A percentile compares a stretch with the other conserved stretches of the same genome.
These are phyloP conservation scores for Carex arenaria DNA, from an alignment of 202 grass and related monocot species.

Conservation along the genomic window DNA sequence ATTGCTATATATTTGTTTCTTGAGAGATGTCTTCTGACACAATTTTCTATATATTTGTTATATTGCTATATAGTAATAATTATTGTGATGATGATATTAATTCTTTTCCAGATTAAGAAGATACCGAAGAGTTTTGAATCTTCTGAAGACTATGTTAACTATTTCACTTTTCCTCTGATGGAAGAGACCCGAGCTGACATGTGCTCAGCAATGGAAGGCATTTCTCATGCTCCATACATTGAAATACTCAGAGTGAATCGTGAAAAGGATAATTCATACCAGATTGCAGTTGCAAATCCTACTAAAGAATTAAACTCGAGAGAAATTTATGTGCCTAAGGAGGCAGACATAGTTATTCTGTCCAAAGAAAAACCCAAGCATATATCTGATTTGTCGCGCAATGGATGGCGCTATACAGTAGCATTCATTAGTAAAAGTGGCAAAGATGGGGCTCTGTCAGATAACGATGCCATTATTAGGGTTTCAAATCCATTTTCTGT, in stretches of 20 bases:
- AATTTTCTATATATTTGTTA: no score
- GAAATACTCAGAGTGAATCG: background rate
- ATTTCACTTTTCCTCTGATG: slow-evolving; percentile 38
- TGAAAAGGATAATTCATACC: background rate
- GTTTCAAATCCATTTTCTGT: background rate
- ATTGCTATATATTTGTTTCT: no score
- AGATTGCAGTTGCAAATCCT: background rate
- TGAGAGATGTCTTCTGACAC: no score
- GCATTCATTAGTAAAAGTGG: background rate
- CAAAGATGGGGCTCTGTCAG: background rate
- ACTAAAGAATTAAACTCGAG: slow-evolving; percentile 5
- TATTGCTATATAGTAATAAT: no score
- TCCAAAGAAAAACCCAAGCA: slow-evolving; percentile 17
- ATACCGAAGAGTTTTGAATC: slow-evolving; percentile 47
- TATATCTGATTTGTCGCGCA: slow-evolving; percentile 18
- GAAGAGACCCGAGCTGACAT: slow-evolving; percentile 64
- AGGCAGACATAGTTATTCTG: slow-evolving; percentile 11
- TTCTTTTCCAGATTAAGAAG: slow-evolving; percentile 36
- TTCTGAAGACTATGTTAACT: slow-evolving; percentile 33
- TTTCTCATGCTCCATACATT: slow-evolving; percentile 35
- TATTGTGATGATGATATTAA: no score
- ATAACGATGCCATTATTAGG: background rate
- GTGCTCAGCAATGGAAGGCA: slow-evolving; percentile 38
- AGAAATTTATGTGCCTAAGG: slow-evolving; percentile 22
- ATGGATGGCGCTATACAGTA: slow-evolving; percentile 11